Evolutionary conservation across 2,329 filamentous ascomycete genomes (phyloP).

Genomic region (Hymenoscyphus occultus): DNA sequence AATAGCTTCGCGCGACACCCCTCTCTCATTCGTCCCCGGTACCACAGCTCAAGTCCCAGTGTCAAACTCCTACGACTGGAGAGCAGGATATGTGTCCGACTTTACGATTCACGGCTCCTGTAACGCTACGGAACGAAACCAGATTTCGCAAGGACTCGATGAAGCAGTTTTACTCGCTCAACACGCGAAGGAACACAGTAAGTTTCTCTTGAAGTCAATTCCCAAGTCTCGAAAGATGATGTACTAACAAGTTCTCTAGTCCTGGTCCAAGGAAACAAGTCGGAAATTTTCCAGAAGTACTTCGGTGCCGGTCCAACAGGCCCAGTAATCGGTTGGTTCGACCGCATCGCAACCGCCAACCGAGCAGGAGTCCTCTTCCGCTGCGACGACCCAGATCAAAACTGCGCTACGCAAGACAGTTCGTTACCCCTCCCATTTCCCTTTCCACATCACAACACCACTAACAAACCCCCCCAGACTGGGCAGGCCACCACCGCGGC

Average conservation of each 20-base stretch:
- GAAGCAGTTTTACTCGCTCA: slow-evolving; percentile 57
- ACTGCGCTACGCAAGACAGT: slow-evolving; percentile 52
- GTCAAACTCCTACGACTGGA: slow-evolving; percentile 9
- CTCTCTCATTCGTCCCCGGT: slow-evolving; percentile 5
- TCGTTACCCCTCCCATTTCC: slow-evolving; percentile 19
- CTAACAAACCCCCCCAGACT: slow-evolving; percentile 43
- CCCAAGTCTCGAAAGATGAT: neutral
- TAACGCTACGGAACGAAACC: slow-evolving; percentile 57
- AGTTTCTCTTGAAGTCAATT: neutral
- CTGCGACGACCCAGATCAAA: slow-evolving; percentile 65
- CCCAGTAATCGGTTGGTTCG: slow-evolving; percentile 59
- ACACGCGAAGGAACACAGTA: slow-evolving; percentile 59
- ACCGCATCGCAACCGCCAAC: slow-evolving; percentile 57
- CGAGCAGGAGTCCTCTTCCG: slow-evolving; percentile 58
- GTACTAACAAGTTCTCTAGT: neutral
- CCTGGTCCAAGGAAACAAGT: slow-evolving; percentile 46
- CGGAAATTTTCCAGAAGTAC: slow-evolving; percentile 61
- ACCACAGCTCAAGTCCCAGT: neutral
- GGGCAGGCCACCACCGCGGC: slow-evolving; percentile 67
- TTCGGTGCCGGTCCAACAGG: slow-evolving; percentile 60
- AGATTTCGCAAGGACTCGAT: slow-evolving; percentile 54
- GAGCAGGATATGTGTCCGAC: slow-evolving; percentile 14
- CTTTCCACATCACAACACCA: neutral
- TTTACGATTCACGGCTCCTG: slow-evolving; percentile 62
- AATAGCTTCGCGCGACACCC: slow-evolving; percentile 1